Evolutionary conservation across 768 basidiomycete species (phyloP), one percentile per base, ranked within the genome.

Genomic region (Phanerochaete sordida): DNA sequence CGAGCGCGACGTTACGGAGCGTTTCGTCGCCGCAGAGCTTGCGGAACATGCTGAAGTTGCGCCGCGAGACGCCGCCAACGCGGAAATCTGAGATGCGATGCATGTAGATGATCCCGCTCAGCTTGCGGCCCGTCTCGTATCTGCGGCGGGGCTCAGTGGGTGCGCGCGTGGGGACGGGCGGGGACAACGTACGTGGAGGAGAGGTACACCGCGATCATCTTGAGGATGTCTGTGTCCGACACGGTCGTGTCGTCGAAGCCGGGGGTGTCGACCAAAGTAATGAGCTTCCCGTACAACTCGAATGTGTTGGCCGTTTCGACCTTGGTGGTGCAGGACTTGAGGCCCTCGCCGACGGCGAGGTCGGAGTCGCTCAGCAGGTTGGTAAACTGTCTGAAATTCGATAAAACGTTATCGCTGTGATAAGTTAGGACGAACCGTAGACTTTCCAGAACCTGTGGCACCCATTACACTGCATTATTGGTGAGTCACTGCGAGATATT

Each of bases 261-360:
- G 0, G 84, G 84, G 0, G 84, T 85, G 62, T 86, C 85, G 44
- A 85, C 77, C n/a, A 86, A 65, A 0, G 70, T 77, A 31, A 84
- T 72, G 13, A 56, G 64, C 15, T 69, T 69, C 1, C 77, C 79
- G 44, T 79, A 76, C 16, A 83, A 64, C 33, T 71, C 62, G 65
- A 85, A 82, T 0, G 80, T 71, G 7, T 73, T 60, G 0, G 80
- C 73, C 3, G 75, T 69, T 57, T 79, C 74, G 1, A 86, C 78
- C 8, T 71, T 71, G 45, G 68, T 73, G 0, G 84, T 86, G 61
- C 81, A 84, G 15, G 84, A 85, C 55, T 79, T 72, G 30, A 84
- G 70, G 3, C 76, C 75, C 6, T 65, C 68, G 23, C 83, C 81
- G 13, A 85, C 76, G 16, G 71, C 72, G 21, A 85, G 66, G 35